Evolutionary conservation across 306 rosid genomes (phyloP).

Genomic region (Castanospermum australe): DNA sequence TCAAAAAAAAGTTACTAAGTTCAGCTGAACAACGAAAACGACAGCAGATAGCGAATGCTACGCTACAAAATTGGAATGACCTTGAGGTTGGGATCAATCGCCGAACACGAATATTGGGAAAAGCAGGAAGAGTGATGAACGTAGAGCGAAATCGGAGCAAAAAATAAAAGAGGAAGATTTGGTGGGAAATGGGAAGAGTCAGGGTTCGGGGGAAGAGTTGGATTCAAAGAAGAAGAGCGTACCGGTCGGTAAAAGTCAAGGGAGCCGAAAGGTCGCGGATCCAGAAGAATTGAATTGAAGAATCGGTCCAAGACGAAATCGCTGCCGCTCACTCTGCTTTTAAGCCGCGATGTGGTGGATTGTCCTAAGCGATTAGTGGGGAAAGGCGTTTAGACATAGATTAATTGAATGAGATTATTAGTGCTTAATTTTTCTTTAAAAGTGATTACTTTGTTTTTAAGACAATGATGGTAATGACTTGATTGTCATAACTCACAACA

Average conservation of each 20-base stretch:
- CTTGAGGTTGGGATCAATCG: not conserved
- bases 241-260: slow-evolving; percentile 19
- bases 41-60: not conserved
- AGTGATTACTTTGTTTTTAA: not conserved
- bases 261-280: slow-evolving; percentile 13
- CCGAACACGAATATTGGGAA: not conserved
- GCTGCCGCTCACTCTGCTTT: not conserved
- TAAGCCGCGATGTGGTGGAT: not conserved
- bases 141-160: not conserved
- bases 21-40: not conserved
- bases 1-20: not conserved
- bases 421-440: no score
- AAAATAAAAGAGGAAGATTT: not conserved
- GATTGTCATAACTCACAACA: no score
- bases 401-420: not conserved
- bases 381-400: not conserved
- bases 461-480: not conserved
- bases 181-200: not conserved
- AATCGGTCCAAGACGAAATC: slow-evolving; percentile 24
- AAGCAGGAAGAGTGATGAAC: not conserved
- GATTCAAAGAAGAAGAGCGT: not conserved
- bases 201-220: not conserved
- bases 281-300: slow-evolving; percentile 14
- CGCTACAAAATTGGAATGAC: not conserved
- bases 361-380: not conserved